Conservation (phyloP, 768 basidiomycete species). For the Pholiota microspora region DNA sequence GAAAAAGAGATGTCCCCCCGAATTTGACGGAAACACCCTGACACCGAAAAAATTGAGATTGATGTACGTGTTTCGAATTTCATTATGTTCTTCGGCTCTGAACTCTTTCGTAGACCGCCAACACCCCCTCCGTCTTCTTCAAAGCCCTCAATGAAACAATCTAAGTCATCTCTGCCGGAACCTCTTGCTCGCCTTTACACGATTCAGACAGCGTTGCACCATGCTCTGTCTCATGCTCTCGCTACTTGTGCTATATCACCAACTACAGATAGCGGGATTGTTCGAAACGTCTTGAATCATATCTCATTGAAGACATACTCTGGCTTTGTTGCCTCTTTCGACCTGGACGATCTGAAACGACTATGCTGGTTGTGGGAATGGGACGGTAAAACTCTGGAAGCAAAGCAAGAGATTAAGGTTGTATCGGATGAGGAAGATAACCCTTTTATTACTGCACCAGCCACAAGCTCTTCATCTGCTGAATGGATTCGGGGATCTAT, state of each 20-base stretch:
- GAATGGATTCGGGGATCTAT: conserved; percentile 82
- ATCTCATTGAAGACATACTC: conserved; percentile 66
- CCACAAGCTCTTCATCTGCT: conserved; percentile 33
- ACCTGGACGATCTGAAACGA: conserved; percentile 65
- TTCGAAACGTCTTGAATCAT: conserved; percentile 79
- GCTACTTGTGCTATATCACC: conserved; percentile 82
- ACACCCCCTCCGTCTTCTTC: conserved; percentile 54
- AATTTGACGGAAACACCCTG: conserved; percentile 47
- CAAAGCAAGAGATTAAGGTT: background rate
- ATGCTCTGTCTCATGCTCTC: conserved; percentile 81
- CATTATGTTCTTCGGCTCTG: background rate
- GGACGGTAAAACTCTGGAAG: conserved; percentile 48
- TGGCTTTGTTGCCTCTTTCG: conserved; percentile 63
- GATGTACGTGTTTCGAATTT: conserved; percentile 36
- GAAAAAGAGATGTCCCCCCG: conserved; percentile 61
- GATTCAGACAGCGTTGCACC: conserved; percentile 71
- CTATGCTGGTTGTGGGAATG: conserved; percentile 93
- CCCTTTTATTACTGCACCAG: conserved; percentile 56
- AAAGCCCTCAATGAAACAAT: conserved; percentile 26
- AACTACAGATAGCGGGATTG: conserved; percentile 68
- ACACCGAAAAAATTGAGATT: conserved; percentile 72
- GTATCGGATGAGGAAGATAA: conserved; percentile 54
- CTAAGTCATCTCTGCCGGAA: conserved; percentile 40
- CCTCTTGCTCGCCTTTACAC: conserved; percentile 60
- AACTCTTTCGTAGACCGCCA: conserved; percentile 40